Base-by-base conservation (phyloP, 163 green algal species). In the Chloromonas sp. region DNA sequence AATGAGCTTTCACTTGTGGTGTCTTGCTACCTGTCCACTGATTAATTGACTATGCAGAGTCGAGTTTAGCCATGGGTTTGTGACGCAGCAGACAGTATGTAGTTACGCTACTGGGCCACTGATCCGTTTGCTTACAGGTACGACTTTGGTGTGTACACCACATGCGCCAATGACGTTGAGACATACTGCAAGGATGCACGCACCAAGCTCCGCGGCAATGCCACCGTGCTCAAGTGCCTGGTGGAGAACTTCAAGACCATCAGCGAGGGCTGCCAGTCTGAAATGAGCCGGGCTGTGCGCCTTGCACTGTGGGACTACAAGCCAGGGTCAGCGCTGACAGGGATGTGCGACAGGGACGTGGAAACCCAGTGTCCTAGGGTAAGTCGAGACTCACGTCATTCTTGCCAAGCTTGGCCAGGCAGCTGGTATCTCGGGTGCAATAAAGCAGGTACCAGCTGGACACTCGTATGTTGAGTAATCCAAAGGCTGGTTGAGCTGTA, bases 271-370 rank as follows among this genome's bases (percentile, higher is more conserved):
- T 94, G 90, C 87, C 89, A 95, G 87, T 78, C 61, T 5, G 94
- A 98, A 88, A 90, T 96, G 87, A 93, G 89, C 14, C 92, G 94
- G 0, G 91, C 92, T 1, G 94, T 95, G 60, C 91, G 94, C 60
- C 91, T 95, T 79, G 93, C 95, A 0, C 90, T 98, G 60, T 97
- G 94, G 95, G 90, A 95, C 70, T 98, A 95, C 91, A 90, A 89
- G 82, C 82, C 85, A 3, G 90, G 89, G 1, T 71, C 88, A 0
- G 87, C 87, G 0, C 86, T 98, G 0, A 98, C 95, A 0, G 77
- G 61, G 0, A 83, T 85, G 1, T 98, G 94, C 87, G 95, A 97
- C 82, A 70, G 60, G 0, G 93, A 97, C 62, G 92, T 95, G 2
- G 71, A 90, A 13, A 61, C 83, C 1, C 80, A 88, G 61, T 92